Conservation (phyloP, 148 eudicot genomes). For the Bassia scoparia region DNA sequence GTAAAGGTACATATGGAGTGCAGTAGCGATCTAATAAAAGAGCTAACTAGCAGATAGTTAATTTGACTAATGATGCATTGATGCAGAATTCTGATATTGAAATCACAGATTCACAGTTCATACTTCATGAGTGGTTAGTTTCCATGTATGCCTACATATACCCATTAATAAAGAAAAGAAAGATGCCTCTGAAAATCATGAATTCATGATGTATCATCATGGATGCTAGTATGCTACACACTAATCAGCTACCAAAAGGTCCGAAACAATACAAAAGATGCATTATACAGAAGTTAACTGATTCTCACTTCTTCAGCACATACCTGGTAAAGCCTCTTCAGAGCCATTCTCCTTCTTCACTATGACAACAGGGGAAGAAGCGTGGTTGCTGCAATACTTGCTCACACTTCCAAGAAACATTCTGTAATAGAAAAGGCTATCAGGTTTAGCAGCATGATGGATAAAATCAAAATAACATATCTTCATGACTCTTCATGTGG, state of each 20-base stretch:
- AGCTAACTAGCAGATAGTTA: background rate
- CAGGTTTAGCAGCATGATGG: slow-evolving; percentile 3
- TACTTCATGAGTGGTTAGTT: background rate
- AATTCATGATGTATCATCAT: background rate
- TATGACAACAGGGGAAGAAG: slow-evolving; percentile 66
- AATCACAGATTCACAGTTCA: slow-evolving; percentile 2
- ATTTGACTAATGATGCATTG: background rate
- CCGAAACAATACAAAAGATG: background rate
- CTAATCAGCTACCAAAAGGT: background rate
- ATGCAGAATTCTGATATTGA: background rate
- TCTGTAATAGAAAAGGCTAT: slow-evolving; percentile 34
- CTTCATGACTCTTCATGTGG: background rate
- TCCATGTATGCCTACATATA: background rate
- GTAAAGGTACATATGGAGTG: background rate
- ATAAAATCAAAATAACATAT: background rate
- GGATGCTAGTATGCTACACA: background rate
- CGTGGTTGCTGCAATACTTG: slow-evolving; percentile 73
- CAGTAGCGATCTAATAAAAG: background rate
- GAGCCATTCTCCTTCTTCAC: slow-evolving; percentile 41
- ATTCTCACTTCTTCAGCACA: slow-evolving; percentile 2
- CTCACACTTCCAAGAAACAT: slow-evolving; percentile 88
- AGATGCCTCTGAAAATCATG: background rate
- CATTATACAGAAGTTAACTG: background rate
- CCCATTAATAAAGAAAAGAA: background rate
- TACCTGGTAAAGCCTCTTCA: slow-evolving; percentile 36